phyloP scores from a whole-genome alignment of 2,329 filamentous ascomycete species.

The Alternaria panax region DNA sequence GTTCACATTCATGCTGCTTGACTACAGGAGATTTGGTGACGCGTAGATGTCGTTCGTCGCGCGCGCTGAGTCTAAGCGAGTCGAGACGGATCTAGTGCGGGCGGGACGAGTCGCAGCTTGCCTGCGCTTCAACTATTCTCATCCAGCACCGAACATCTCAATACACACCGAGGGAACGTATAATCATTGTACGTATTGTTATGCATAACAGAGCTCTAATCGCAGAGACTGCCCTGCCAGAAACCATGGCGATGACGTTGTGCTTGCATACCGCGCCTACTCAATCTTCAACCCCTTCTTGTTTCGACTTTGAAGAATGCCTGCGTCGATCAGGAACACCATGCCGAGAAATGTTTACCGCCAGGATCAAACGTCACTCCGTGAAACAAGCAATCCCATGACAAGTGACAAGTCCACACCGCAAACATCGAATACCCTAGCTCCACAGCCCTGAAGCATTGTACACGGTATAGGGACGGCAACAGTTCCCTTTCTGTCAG shows the following conservation, averaged over 20 bases:
- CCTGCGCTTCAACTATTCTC: neutral
- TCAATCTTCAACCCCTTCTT: constrained; percentile 10
- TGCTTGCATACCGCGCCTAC: neutral
- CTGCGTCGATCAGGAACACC: constrained; percentile 28
- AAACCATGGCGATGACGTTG: neutral
- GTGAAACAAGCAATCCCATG: constrained; percentile 21
- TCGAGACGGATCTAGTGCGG: constrained; percentile 1
- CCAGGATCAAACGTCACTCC: constrained; percentile 7
- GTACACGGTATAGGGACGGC: constrained; percentile 5
- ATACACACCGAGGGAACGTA: neutral
- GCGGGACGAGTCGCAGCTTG: neutral
- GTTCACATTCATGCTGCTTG: neutral
- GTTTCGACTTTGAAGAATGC: constrained; percentile 26
- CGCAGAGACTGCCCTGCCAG: neutral
- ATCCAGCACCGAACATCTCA: neutral
- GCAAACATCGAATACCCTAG: constrained; percentile 8
- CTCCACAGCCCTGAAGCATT: constrained; percentile 22
- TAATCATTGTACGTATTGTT: neutral
- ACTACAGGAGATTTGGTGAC: constrained; percentile 8
- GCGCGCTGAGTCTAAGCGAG: constrained; percentile 6
- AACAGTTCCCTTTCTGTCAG: constrained; percentile 15
- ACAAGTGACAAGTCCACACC: constrained; percentile 6
- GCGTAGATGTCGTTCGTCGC: neutral
- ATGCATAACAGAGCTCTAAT: neutral
- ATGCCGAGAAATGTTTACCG: constrained; percentile 14